Evolutionary conservation across 345 rosid species (phyloP).

Genomic region (Isatis tinctoria): DNA sequence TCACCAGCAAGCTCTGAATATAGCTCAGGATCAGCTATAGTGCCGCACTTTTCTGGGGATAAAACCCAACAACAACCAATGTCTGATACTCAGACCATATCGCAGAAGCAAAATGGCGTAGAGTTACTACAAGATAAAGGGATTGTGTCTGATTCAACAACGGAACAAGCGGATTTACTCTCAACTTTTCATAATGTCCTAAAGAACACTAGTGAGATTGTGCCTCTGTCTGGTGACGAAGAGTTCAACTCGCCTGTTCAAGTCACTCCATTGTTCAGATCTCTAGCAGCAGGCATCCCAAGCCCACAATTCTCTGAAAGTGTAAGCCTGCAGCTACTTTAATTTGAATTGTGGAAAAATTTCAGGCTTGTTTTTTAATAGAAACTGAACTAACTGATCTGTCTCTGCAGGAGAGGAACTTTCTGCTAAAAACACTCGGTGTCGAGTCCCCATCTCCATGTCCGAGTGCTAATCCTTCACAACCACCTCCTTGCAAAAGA

Average conservation of each 20-base stretch:
- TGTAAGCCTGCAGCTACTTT: slow-evolving; percentile 46
- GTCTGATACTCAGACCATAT: slow-evolving; percentile 37
- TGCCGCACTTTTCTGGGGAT: slow-evolving; percentile 40
- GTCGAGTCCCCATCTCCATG: slow-evolving; percentile 67
- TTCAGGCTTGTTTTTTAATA: background rate
- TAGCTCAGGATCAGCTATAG: slow-evolving; percentile 75
- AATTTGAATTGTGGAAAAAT: background rate
- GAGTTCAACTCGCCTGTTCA: slow-evolving; percentile 82
- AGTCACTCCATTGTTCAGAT: slow-evolving; percentile 91
- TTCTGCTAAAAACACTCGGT: slow-evolving; percentile 88
- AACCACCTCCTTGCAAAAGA: slow-evolving; percentile 94
- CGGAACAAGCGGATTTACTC: slow-evolving; percentile 43
- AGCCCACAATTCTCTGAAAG: slow-evolving; percentile 98
- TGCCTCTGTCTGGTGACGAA: slow-evolving; percentile 41
- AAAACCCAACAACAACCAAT: slow-evolving; percentile 39
- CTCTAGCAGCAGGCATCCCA: slow-evolving; percentile 95
- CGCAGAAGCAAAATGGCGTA: slow-evolving; percentile 37
- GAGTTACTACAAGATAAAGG: slow-evolving; percentile 39
- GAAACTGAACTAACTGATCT: slow-evolving; percentile 22
- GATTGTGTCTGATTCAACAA: slow-evolving; percentile 34
- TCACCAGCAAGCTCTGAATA: slow-evolving; percentile 90
- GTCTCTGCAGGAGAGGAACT: slow-evolving; percentile 77
- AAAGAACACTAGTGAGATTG: slow-evolving; percentile 38
- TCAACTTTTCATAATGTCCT: slow-evolving; percentile 38
- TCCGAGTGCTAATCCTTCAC: slow-evolving; percentile 52